Evolutionary conservation across 108 stramenopile species (phyloP), one percentile per base, ranked within the genome.

Genomic region (Discostella pseudostelligera): DNA sequence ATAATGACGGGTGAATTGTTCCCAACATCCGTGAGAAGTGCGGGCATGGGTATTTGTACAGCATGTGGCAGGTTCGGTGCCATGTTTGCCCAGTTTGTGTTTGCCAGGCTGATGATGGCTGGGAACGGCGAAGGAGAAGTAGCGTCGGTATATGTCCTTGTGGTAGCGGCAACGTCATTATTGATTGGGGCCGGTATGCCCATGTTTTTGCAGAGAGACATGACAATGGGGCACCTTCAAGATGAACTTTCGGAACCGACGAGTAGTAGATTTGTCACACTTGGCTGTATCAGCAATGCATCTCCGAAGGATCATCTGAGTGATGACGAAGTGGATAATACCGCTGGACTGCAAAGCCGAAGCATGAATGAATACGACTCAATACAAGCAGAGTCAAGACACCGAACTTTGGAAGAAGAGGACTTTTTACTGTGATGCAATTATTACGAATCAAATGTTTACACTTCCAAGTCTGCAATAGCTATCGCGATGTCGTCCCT

Each of bases 401-500:
- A 48, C 14, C 47, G 17, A 48, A 17, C 47, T 16, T 48, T 48
- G 45, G 58, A 29, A 19, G 56, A 74, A 28, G 48, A 74, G 45
- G 40, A 65, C 24, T 65, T 59, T 54, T 58, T 76, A 16, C 47
- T 76, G 28, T 76, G 64, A 66, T 32, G 17, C n/a, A 42, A 59
- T 1, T 57, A 36, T 29, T 20, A 25, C 13, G 14, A n/a, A 36
- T 56, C 8, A 49, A 39, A 11, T 49, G 21, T 4, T 40, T 26
- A 28, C 14, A 20, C 25, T 26, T 70, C 69, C 40, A 74, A 55
- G 35, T 76, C 75, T 22, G 75, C 68, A 22, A 87, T 78, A 37
- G 87, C 80, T 35, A 94, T 87, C 1, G 88, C 84, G 68, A 94
- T 90, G 46, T 94, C 93, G 53, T 94, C 93, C 36, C 93, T 79